phyloP scores from a whole-genome alignment of 805 yeast genomes.

The Saturnispora diversa region DNA sequence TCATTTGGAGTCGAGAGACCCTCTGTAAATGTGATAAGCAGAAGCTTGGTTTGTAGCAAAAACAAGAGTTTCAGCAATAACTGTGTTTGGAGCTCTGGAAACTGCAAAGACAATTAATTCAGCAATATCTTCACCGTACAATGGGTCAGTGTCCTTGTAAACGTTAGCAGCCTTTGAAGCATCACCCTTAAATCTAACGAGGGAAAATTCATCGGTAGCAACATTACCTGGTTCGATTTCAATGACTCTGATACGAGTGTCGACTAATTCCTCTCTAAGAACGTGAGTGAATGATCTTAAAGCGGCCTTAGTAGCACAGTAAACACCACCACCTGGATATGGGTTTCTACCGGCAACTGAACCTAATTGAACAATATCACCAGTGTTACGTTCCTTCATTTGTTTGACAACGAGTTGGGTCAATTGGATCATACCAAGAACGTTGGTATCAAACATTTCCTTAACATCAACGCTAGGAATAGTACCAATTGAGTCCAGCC shows the following conservation, averaged over 20 bases:
- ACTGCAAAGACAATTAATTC: constrained; percentile 61
- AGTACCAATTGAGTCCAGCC: constrained; percentile 67
- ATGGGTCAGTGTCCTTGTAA: constrained; percentile 61
- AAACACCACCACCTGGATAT: constrained; percentile 71
- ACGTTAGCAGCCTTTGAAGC: constrained; percentile 51
- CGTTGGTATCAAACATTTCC: constrained; percentile 80
- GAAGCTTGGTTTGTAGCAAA: constrained; percentile 85
- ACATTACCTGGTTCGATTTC: constrained; percentile 77
- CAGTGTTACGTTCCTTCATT: constrained; percentile 60
- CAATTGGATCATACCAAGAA: constrained; percentile 71
- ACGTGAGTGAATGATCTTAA: constrained; percentile 64
- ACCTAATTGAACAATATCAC: constrained; percentile 69
- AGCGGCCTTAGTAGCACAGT: constrained; percentile 70
- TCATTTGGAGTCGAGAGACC: constrained; percentile 14
- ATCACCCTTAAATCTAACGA: constrained; percentile 60
- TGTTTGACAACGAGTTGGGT: constrained; percentile 73
- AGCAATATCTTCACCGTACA: constrained; percentile 66
- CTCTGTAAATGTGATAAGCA: constrained; percentile 51
- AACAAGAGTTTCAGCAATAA: constrained; percentile 71
- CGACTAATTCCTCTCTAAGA: constrained; percentile 48
- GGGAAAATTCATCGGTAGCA: constrained; percentile 63
- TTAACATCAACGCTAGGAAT: constrained; percentile 57
- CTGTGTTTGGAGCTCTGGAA: constrained; percentile 63
- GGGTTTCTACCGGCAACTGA: constrained; percentile 76
- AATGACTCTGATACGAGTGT: constrained; percentile 53